These are phyloP conservation scores for Suillus weaverae DNA, from an alignment of 768 basidiomycete species.

Conservation along the genomic window DNA sequence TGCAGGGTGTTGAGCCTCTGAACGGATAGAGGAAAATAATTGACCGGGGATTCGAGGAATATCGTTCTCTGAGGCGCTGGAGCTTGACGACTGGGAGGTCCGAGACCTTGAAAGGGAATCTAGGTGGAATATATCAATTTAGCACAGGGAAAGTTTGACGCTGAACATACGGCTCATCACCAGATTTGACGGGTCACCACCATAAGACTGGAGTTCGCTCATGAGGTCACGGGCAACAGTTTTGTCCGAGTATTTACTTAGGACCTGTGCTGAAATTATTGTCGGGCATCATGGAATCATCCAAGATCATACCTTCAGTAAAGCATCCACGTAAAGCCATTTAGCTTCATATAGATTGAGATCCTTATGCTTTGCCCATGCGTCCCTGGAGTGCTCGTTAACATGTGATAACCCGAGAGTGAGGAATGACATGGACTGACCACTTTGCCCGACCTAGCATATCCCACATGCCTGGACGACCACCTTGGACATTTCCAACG, in stretches of 20 bases:
- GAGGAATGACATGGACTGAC: conserved; percentile 39
- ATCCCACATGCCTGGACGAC: conserved; percentile 86
- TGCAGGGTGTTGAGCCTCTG: conserved; percentile 14
- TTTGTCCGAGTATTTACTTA: conserved; percentile 82
- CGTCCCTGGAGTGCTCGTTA: conserved; percentile 61
- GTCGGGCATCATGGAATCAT: not conserved
- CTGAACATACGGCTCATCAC: conserved; percentile 61
- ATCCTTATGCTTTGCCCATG: conserved; percentile 93
- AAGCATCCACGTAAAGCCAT: conserved; percentile 84
- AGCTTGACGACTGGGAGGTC: conserved; percentile 65
- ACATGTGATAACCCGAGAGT: conserved; percentile 21
- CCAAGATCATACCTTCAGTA: conserved; percentile 62
- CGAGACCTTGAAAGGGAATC: conserved; percentile 48
- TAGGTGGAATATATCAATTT: not conserved
- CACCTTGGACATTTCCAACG: conserved; percentile 77
- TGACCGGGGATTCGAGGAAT: conserved; percentile 18
- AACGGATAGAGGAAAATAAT: conserved; percentile 14
- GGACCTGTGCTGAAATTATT: conserved; percentile 47
- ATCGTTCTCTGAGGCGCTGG: conserved; percentile 50
- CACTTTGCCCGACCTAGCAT: conserved; percentile 93
- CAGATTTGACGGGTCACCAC: conserved; percentile 64
- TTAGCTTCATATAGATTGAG: conserved; percentile 79
- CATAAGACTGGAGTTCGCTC: conserved; percentile 74
- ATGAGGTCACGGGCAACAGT: conserved; percentile 74
- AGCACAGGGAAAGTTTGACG: conserved; percentile 1